Base-by-base conservation (phyloP, 345 rosid species). In the Iberis pinnata region DNA sequence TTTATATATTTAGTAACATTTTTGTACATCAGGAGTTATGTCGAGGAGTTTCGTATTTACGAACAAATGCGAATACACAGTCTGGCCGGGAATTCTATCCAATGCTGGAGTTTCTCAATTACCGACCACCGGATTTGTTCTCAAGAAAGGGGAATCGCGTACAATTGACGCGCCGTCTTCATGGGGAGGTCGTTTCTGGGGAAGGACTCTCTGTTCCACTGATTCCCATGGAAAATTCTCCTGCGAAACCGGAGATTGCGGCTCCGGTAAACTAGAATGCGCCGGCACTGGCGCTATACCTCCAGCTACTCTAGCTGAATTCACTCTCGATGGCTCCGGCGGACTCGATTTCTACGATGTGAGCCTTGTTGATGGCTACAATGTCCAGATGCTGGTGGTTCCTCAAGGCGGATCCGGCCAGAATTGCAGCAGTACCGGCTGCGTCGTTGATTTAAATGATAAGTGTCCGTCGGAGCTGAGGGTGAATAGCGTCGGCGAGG, bases 121-220 rank as follows among this genome's bases (percentile, higher is more conserved):
- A 10, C 59, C 84, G 41, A 66, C 84, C 46, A 86, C 97, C 31
- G 95, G 97, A 13, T 89, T 89, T 69, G 35, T 72, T 1, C 97
- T 89, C 18, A 80, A 74, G 29, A 65, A 63, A 24, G 93, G 83
- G 3, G 83, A 86, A 64, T 42, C 88, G 35, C 71, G 58, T 33
- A 32, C 73, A 45, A 11, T 89, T 18, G 29, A 72, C 18, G 78
- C 86, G 29, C 97, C 97, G 4, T n/a, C 89, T 1, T 71, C 83
- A 9, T 89, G 97, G 97, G 89, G 85, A 1, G 97, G 97, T 62
- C 89, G 95, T 8, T 64, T 89, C 64, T 89, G 97, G 97, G 95
- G 80, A 10, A 75, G 97, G 1, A 89, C 95, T 12, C 71, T 43
- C 56, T 89, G 97, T 64, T 25, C 82, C 14, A 46, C 69, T 10